Conservation (phyloP, 2,329 filamentous ascomycete species). For the Fusarium mexicanum region DNA sequence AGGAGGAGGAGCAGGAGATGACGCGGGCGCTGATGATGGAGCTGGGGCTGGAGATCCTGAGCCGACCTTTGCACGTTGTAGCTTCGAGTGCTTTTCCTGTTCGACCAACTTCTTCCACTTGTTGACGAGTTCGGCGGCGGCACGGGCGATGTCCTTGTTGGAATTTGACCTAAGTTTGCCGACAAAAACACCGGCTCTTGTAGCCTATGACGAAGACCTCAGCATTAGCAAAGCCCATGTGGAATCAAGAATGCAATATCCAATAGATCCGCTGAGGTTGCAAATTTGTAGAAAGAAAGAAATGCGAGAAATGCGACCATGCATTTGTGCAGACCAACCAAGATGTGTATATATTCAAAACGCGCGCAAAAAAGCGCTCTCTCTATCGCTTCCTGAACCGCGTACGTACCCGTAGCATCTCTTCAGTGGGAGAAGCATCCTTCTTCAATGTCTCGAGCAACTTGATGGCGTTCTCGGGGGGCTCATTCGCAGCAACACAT, state of each 20-base stretch:
- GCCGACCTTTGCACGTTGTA: conserved; percentile 54
- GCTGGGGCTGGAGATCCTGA: conserved; percentile 52
- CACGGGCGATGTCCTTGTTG: conserved; percentile 81
- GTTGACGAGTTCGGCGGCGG: conserved; percentile 83
- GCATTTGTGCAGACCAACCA: conserved; percentile 31
- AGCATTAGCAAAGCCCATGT: conserved; percentile 16
- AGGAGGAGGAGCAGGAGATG: conserved; percentile 60
- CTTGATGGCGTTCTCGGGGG: conserved; percentile 74
- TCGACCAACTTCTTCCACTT: conserved; percentile 89
- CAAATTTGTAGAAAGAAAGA: background rate
- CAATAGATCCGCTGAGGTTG: background rate
- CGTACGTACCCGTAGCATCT: conserved; percentile 80
- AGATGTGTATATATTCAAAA: conserved; percentile 12
- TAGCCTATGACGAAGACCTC: conserved; percentile 62
- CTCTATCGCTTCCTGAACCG: conserved; percentile 29
- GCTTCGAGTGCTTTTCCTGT: conserved; percentile 63
- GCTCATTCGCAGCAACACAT: conserved; percentile 78
- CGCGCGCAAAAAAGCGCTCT: background rate
- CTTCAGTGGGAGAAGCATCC: conserved; percentile 85
- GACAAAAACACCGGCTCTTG: conserved; percentile 89
- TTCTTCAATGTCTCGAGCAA: conserved; percentile 83
- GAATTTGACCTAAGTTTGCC: conserved; percentile 81
- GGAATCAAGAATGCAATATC: background rate
- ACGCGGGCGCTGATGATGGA: conserved; percentile 64
- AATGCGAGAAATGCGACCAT: conserved; percentile 23